Evolutionary conservation across 371 early-diverging fungal species (phyloP).

Genomic region (Thermomucor indicae-seudaticae): DNA sequence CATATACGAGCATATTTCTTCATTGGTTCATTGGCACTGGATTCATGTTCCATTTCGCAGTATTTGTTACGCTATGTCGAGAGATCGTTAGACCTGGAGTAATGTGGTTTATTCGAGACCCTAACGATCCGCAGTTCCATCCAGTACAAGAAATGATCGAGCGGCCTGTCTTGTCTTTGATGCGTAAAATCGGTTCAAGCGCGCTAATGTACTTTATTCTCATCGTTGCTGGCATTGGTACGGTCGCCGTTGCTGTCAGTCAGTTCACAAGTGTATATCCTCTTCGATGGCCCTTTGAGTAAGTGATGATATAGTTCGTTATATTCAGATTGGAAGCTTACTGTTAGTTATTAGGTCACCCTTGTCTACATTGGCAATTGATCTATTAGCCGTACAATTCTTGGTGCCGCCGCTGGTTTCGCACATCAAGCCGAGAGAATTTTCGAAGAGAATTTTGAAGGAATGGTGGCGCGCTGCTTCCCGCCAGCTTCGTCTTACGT

Average conservation of each 20-base stretch:
- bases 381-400: slow-evolving; percentile 72
- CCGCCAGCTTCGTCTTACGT: slow-evolving; percentile 64
- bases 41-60: slow-evolving; percentile 90
- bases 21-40: slow-evolving; percentile 93
- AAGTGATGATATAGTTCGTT: slow-evolving; percentile 12
- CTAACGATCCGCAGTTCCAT: slow-evolving; percentile 90
- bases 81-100: slow-evolving; percentile 86
- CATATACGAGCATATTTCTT: slow-evolving; percentile 69
- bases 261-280: slow-evolving; percentile 45
- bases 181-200: slow-evolving; percentile 77
- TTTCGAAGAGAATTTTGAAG: slow-evolving; percentile 46
- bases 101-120: slow-evolving; percentile 96
- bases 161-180: slow-evolving; percentile 64
- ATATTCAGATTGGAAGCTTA: neutral
- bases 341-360: slow-evolving; percentile 4
- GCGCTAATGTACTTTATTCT: slow-evolving; percentile 76
- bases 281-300: slow-evolving; percentile 48
- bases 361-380: slow-evolving; percentile 51
- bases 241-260: slow-evolving; percentile 43
- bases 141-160: slow-evolving; percentile 90
- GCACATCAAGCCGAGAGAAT: slow-evolving; percentile 49
- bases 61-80: slow-evolving; percentile 77
- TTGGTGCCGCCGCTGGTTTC: slow-evolving; percentile 66
- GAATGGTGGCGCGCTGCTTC: slow-evolving; percentile 71
- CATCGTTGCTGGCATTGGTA: slow-evolving; percentile 67